These are phyloP conservation scores for Yamadazyma laniorum DNA, from an alignment of 805 yeast genomes.

Conservation along the genomic window DNA sequence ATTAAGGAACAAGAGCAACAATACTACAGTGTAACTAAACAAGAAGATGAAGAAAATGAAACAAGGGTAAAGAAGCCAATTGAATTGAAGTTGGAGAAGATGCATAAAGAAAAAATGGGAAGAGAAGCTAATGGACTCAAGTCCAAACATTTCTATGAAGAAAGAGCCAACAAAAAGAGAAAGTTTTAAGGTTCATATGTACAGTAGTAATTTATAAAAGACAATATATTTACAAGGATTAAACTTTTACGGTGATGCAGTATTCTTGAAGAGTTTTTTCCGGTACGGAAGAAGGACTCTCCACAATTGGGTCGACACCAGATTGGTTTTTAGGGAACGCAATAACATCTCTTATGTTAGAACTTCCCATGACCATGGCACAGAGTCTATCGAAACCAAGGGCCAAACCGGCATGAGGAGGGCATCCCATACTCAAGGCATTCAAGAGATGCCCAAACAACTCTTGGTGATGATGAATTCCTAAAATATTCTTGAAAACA, in stretches of 20 bases:
- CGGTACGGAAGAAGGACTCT: slow-evolving; percentile 71
- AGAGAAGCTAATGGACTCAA: slow-evolving; percentile 27
- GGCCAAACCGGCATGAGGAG: slow-evolving; percentile 98
- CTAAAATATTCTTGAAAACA: slow-evolving; percentile 63
- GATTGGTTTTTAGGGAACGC: slow-evolving; percentile 93
- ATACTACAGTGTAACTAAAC: slow-evolving; percentile 22
- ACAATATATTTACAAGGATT: slow-evolving; percentile 1
- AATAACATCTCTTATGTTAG: slow-evolving; percentile 85
- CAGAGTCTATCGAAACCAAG: slow-evolving; percentile 91
- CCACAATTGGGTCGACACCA: slow-evolving; percentile 86
- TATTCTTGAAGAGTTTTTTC: slow-evolving; percentile 54
- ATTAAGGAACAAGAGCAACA: slow-evolving; percentile 47
- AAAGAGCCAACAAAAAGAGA: slow-evolving; percentile 6
- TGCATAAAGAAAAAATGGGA: slow-evolving; percentile 29
- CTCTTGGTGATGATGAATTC: slow-evolving; percentile 54
- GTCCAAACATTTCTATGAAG: slow-evolving; percentile 16
- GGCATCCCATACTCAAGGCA: slow-evolving; percentile 89
- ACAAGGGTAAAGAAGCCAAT: slow-evolving; percentile 35
- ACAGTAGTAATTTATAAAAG: slow-evolving; percentile 2
- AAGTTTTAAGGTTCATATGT: slow-evolving; percentile 3
- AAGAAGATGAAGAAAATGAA: slow-evolving; percentile 13
- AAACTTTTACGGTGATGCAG: slow-evolving; percentile 22
- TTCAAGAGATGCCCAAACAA: slow-evolving; percentile 82
- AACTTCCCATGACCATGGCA: slow-evolving; percentile 79
- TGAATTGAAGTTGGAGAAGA: slow-evolving; percentile 40